A percentile compares a stretch with the other conserved stretches of the same genome.
phyloP scores from a whole-genome alignment of 2,329 filamentous ascomycete species.

The Colletotrichum sp. region DNA sequence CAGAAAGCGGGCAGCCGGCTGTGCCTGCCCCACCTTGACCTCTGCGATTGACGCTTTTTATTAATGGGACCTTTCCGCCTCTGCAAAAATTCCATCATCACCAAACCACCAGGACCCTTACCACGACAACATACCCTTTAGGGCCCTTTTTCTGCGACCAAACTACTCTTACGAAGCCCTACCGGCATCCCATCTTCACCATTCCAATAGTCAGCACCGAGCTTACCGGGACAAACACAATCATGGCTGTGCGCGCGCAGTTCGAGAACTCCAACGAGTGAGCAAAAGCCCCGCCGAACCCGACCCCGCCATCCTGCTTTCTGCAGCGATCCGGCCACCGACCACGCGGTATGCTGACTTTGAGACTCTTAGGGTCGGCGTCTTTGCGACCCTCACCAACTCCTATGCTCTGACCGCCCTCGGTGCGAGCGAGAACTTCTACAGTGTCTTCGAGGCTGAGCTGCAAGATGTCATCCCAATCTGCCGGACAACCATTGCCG shows the following conservation, averaged over 20 bases:
- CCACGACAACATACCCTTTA: background rate
- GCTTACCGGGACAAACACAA: constrained; percentile 25
- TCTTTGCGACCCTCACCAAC: constrained; percentile 96
- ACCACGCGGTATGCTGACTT: constrained; percentile 24
- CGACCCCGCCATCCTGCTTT: constrained; percentile 23
- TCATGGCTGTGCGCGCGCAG: constrained; percentile 73
- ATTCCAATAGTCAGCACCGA: background rate
- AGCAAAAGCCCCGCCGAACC: constrained; percentile 38
- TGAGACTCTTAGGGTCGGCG: constrained; percentile 76
- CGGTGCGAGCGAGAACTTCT: constrained; percentile 98
- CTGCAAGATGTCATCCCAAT: constrained; percentile 97
- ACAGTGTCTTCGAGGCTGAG: constrained; percentile 98
- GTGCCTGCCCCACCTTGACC: constrained; percentile 4
- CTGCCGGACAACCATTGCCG: constrained; percentile 94
- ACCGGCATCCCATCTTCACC: background rate
- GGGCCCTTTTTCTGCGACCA: background rate
- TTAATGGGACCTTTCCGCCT: constrained; percentile 19
- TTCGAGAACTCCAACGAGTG: constrained; percentile 95
- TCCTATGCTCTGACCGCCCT: constrained; percentile 94
- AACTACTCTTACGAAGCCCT: background rate
- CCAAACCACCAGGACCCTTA: constrained; percentile 2
- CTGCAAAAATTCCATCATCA: constrained; percentile 22
- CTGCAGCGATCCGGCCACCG: background rate
- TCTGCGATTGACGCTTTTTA: constrained; percentile 18
- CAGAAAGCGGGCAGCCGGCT: background rate